Conservation (phyloP, 257 asterid genomes). For the Solanum ossicruentum region DNA sequence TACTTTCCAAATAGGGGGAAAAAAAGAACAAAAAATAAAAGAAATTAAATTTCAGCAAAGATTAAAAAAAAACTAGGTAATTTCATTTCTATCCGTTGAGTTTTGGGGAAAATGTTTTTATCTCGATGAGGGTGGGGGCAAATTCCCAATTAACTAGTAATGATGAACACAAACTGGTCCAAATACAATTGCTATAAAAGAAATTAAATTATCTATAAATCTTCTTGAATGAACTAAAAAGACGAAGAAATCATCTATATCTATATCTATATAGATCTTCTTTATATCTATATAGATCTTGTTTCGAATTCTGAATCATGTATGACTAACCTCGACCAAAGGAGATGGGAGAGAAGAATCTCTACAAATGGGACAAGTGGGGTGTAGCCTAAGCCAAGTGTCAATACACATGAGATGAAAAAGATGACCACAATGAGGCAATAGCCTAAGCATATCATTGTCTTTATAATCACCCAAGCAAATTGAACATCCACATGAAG, state of each 20-base stretch:
- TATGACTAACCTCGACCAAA: not conserved
- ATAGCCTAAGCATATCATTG: conserved; percentile 33
- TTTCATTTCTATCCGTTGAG: not conserved
- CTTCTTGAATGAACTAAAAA: not conserved
- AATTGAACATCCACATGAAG: conserved; percentile 37
- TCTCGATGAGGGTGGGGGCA: accelerated
- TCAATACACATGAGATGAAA: conserved; percentile 55
- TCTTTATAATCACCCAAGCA: conserved; percentile 51
- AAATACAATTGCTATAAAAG: not conserved
- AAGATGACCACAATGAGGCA: conserved; percentile 49
- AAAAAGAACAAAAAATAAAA: not conserved
- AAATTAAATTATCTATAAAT: not conserved
- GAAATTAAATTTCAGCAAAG: not conserved
- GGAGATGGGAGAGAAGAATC: conserved; percentile 19
- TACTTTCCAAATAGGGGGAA: not conserved
- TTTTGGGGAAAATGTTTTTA: too few relatives aligned
- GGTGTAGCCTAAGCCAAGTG: conserved; percentile 38
- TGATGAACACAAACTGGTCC: not conserved
- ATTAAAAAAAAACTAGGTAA: not conserved
- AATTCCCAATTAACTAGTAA: not conserved
- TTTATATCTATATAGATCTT: not conserved
- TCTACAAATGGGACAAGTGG: conserved; percentile 59
- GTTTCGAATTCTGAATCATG: not conserved
- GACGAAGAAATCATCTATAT: not conserved
- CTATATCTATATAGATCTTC: too few relatives aligned